phyloP scores from a whole-genome alignment of 345 rosid species.

The Psidium guajava region DNA sequence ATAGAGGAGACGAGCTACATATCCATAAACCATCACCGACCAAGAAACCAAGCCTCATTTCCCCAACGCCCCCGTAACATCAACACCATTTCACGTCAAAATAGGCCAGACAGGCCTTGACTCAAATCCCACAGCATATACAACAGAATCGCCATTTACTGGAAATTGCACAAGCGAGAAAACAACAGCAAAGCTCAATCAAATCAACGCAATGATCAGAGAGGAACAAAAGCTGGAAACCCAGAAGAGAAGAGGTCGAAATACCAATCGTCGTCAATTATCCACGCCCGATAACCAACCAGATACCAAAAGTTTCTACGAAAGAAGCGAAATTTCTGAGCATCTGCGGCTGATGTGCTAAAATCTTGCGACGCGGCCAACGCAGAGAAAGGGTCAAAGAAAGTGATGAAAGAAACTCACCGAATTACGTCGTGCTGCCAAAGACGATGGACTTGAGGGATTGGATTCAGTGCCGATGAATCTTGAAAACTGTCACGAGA shows the following conservation, averaged over 20 bases:
- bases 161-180: neutral
- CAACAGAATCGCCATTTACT: neutral
- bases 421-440: neutral
- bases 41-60: neutral
- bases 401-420: neutral
- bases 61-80: neutral
- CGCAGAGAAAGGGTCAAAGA: neutral
- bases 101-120: neutral
- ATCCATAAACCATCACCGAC: neutral
- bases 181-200: neutral
- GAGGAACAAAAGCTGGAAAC: neutral
- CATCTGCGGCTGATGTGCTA: neutral
- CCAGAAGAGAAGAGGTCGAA: neutral
- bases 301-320: neutral
- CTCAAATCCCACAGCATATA: neutral
- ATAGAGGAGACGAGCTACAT: neutral
- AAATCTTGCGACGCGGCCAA: neutral
- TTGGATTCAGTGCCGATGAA: neutral
- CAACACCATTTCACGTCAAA: neutral
- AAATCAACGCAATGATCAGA: neutral
- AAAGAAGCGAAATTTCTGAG: neutral
- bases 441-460: neutral
- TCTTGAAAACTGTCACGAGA: neutral
- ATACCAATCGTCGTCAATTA: neutral
- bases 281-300: neutral